Evolutionary conservation across 2,329 filamentous ascomycete genomes (phyloP).

Genomic region (Claviceps sp.): DNA sequence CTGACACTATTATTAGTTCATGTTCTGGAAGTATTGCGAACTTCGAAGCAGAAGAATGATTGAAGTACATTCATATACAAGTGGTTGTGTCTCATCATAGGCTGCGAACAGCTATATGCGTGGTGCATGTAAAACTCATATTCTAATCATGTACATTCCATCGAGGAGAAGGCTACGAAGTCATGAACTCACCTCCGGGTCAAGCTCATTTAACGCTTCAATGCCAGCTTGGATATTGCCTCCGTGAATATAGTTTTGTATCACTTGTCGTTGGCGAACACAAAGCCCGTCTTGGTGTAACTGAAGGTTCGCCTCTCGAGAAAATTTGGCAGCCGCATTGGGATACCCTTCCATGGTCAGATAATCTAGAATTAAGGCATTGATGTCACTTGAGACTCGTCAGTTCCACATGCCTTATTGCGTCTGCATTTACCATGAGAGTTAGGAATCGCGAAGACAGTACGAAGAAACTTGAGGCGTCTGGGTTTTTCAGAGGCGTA

Average conservation of each 20-base stretch:
- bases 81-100: constrained; percentile 82
- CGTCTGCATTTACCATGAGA: neutral
- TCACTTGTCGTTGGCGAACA: constrained; percentile 67
- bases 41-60: neutral
- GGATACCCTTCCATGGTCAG: constrained; percentile 92
- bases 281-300: constrained; percentile 58
- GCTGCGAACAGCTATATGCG: constrained; percentile 76
- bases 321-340: constrained; percentile 83
- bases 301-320: constrained; percentile 78
- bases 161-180: neutral
- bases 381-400: constrained; percentile 62
- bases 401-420: constrained; percentile 10
- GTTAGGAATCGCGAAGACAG: too few relatives aligned
- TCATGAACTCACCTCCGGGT: constrained; percentile 65
- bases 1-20: constrained; percentile 32
- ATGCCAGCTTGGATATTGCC: constrained; percentile 82
- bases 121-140: constrained; percentile 95
- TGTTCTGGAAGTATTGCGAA: neutral
- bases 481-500: constrained; percentile 2
- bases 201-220: constrained; percentile 74
- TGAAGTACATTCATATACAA: constrained; percentile 24
- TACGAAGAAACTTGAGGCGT: neutral
- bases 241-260: constrained; percentile 71
- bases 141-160: constrained; percentile 66
- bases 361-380: constrained; percentile 91